Conservation (phyloP, 148 eudicot species). For the Rhododendron mucronatum region DNA sequence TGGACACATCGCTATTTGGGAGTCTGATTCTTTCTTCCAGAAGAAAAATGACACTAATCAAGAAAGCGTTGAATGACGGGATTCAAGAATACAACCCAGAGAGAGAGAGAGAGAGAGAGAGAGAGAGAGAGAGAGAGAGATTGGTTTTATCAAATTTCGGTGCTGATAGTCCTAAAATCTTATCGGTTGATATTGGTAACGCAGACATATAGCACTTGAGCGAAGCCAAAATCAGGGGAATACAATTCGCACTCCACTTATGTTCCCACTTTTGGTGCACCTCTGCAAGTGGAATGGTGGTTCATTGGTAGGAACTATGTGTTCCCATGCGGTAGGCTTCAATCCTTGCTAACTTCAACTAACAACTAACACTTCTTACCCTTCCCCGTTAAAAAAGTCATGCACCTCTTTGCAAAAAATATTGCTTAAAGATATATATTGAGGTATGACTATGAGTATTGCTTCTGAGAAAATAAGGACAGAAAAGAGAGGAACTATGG, state of each 20-base stretch:
- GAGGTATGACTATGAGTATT: neutral
- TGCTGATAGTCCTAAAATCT: neutral
- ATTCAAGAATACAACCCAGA: neutral
- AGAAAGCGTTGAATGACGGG: neutral
- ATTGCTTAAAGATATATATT: no score
- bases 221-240: neutral
- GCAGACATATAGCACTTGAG: neutral
- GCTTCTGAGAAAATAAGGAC: neutral
- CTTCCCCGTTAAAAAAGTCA: no score
- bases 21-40: neutral
- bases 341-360: no score
- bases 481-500: neutral
- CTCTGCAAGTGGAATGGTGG: no score
- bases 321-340: no score
- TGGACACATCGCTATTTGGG: neutral
- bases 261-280: neutral
- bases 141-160: no score
- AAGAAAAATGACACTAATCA: neutral
- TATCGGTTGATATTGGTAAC: neutral
- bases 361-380: no score
- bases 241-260: neutral
- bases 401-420: neutral
- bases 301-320: no score
- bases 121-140: neutral
- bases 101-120: neutral